phyloP scores from a whole-genome alignment of 2,329 filamentous ascomycete genomes.

The Neonectria magnoliae region DNA sequence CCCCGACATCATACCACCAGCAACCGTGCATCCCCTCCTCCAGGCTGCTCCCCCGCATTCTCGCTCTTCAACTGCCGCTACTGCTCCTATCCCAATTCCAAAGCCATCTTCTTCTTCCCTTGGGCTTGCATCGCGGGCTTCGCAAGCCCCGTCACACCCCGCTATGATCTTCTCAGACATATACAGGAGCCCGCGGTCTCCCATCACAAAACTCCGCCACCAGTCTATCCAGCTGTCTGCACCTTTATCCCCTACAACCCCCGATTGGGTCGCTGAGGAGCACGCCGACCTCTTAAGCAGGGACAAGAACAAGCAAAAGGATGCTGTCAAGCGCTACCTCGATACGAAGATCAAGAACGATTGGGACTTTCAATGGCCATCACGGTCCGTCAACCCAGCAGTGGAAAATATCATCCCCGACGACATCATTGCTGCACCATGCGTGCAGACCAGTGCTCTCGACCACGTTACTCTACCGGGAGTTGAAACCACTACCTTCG shows the following conservation, averaged over 20 bases:
- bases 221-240: slow-evolving; percentile 45
- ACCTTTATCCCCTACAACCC: slow-evolving; percentile 42
- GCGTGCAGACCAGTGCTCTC: slow-evolving; percentile 5
- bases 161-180: slow-evolving; percentile 69
- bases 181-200: slow-evolving; percentile 65
- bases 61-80: slow-evolving; percentile 33
- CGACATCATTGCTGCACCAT: slow-evolving; percentile 17
- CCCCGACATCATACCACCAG: slow-evolving; percentile 36
- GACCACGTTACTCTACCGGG: slow-evolving; percentile 14
- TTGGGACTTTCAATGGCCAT: slow-evolving; percentile 70
- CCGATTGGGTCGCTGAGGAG: slow-evolving; percentile 58
- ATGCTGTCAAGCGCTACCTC: slow-evolving; percentile 67
- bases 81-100: slow-evolving; percentile 30
- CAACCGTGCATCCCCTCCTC: slow-evolving; percentile 36
- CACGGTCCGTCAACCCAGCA: slow-evolving; percentile 33
- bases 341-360: slow-evolving; percentile 65
- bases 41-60: slow-evolving; percentile 38
- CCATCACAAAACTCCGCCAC: slow-evolving; percentile 62
- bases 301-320: slow-evolving; percentile 71
- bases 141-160: slow-evolving; percentile 29
- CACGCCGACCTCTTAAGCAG: slow-evolving; percentile 69
- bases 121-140: slow-evolving; percentile 31
- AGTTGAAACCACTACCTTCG: slow-evolving; percentile 7
- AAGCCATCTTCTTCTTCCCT: slow-evolving; percentile 17
- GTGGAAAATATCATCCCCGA: slow-evolving; percentile 16